Conservation (phyloP, 2,329 filamentous ascomycete genomes). For the Biscogniauxia sp. region DNA sequence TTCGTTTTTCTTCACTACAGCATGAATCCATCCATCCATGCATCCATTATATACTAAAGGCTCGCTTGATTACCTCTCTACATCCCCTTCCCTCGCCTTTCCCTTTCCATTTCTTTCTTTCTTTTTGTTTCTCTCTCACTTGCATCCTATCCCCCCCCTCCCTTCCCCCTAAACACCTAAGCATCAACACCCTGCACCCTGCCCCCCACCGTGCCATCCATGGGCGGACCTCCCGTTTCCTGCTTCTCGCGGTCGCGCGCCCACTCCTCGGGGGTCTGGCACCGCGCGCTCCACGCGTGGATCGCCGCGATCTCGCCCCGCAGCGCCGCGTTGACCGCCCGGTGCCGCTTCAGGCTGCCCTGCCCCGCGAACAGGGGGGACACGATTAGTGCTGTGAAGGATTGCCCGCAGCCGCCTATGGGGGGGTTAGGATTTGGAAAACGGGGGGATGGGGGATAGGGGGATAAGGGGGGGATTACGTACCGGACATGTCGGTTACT, state of each 20-base stretch:
- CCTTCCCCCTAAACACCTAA: constrained; percentile 12
- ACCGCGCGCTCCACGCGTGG: constrained; percentile 94
- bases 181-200: constrained; percentile 40
- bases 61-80: no score
- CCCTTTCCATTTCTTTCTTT: no score
- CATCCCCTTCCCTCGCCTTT: background rate
- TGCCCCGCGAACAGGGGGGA: constrained; percentile 69
- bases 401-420: constrained; percentile 59
- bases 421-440: constrained; percentile 4
- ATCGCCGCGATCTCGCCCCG: constrained; percentile 87
- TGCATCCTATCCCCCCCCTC: background rate
- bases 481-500: constrained; percentile 91
- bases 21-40: no score
- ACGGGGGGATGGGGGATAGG: background rate
- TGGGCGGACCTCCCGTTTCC: constrained; percentile 32
- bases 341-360: constrained; percentile 78
- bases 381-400: constrained; percentile 58
- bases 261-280: constrained; percentile 89
- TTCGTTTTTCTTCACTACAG: no score
- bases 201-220: constrained; percentile 44
- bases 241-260: constrained; percentile 33
- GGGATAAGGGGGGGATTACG: constrained; percentile 27
- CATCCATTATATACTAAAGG: no score
- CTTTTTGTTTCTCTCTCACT: no score
- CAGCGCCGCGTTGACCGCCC: constrained; percentile 78